Evolutionary conservation across 139 green algal species (phyloP), one percentile per base, ranked within the genome.

Genomic region (Tetradesmus lagerheimii): DNA sequence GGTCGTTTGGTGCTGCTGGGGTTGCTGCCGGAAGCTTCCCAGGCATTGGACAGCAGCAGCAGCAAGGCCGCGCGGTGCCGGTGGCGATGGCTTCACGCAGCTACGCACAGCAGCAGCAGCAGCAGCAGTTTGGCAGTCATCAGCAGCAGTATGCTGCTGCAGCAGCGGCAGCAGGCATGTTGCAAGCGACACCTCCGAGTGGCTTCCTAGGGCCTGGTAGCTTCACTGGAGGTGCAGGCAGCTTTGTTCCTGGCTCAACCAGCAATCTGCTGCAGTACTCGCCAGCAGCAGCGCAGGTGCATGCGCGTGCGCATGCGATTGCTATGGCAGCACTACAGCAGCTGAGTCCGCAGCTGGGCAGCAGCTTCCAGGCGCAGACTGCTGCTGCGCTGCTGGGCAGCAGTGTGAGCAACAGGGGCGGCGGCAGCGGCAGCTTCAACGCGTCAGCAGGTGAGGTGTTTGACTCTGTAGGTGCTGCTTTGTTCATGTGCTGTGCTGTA

Each of bases 251-350:
- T n/a, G 91, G 82, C n/a, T 90, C 88, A 67, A 45, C 74, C 35
- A n/a, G 85, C 66, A 67, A 76, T 53, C 11, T 93, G 77, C 45
- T 90, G 53, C 89, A 88, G 76, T 91, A 91, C 78, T 82, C 53
- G 11, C 81, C 90, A 27, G 83, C 89, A 25, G 85, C 85, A 31
- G 85, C 85, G 23, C 71, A 89, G 66, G 66, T 89, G 25, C 92
- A 95, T 50, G 93, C 93, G 6, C 90, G 93, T 9, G 94, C 94
- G 18, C 94, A 96, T 50, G 92, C 93, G 11, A 92, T 93, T 41
- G 94, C 94, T 1, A 93, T 94, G 91, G 93, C 92, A 37, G 88
- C 90, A 23, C 82, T 94, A 88, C 93, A 94, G 89, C 91, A 95
- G 83, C 83, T 94, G 23, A 90, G 92, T 43, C 86, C 92, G 18